These are phyloP conservation scores for Pythium monospermum DNA, from an alignment of 352 stramenopile species.

Conservation along the genomic window DNA sequence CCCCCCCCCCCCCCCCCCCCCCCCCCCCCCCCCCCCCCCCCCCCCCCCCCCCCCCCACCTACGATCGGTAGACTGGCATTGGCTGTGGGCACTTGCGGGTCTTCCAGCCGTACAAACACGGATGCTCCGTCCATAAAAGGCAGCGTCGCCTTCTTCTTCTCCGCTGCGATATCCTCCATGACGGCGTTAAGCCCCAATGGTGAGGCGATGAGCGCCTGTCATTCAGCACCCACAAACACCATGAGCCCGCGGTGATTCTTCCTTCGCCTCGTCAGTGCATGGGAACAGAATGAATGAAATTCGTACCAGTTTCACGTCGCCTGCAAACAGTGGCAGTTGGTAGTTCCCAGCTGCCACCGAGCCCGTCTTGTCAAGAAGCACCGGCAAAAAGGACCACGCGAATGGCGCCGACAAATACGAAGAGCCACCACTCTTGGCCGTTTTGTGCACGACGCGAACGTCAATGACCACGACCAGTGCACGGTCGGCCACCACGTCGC, in stretches of 20 bases:
- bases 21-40: too few species aligned
- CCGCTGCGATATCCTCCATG: constrained; percentile 33
- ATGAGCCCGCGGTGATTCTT: too few species aligned
- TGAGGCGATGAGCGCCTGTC: constrained; percentile 35
- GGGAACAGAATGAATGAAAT: background rate
- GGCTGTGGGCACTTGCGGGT: constrained; percentile 43
- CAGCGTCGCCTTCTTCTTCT: constrained; percentile 40
- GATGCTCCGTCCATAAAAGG: constrained; percentile 41
- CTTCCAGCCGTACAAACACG: constrained; percentile 57
- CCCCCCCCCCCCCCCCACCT: constrained; percentile 16
- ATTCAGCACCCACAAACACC: constrained; percentile 4
- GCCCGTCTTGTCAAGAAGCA: constrained; percentile 30
- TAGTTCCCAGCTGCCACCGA: constrained; percentile 32
- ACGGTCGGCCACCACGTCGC: constrained; percentile 26
- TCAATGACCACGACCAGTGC: constrained; percentile 47
- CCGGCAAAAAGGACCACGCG: constrained; percentile 60
- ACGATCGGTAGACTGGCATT: constrained; percentile 31
- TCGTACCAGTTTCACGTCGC: constrained; percentile 56
- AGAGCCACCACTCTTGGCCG: constrained; percentile 35
- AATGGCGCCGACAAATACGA: constrained; percentile 39
- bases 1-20: too few species aligned
- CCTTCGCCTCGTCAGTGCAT: background rate
- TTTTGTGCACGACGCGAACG: constrained; percentile 38
- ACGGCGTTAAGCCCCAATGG: constrained; percentile 20
- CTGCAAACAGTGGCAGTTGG: constrained; percentile 60